Conservation (phyloP, 108 stramenopile species). For the Pseudonitzschia multiseries region DNA sequence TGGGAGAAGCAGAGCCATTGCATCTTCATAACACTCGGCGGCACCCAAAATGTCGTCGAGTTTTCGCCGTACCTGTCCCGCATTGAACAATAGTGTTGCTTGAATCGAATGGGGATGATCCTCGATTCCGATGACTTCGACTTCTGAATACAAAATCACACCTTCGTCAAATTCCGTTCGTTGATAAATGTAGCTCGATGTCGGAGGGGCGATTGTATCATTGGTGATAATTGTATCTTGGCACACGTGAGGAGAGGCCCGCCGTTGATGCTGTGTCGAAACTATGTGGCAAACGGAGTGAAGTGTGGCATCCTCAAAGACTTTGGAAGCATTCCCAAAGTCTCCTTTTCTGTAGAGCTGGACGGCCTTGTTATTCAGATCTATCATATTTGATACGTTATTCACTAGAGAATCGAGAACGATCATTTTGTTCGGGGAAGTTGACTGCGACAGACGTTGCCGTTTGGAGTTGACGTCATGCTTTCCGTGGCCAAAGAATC, state of each 20-base stretch:
- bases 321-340: conserved; percentile 22
- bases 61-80: conserved; percentile 34
- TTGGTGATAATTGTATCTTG: background rate
- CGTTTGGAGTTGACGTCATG: conserved; percentile 1
- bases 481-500: background rate
- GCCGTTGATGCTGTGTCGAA: no score
- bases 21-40: conserved; percentile 23
- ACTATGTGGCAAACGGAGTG: no score
- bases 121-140: conserved; percentile 15
- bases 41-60: conserved; percentile 27
- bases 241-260: background rate
- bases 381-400: conserved; percentile 19
- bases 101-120: conserved; percentile 31
- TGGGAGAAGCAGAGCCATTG: conserved; percentile 20
- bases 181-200: conserved; percentile 52
- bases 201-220: background rate
- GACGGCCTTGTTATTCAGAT: conserved; percentile 32
- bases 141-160: conserved; percentile 43
- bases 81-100: conserved; percentile 39
- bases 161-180: conserved; percentile 70
- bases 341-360: conserved; percentile 29
- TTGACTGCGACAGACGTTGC: background rate
- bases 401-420: background rate
- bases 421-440: background rate
- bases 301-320: conserved; percentile 35